A percentile compares a stretch with the other conserved stretches of the same genome.
Evolutionary conservation across 768 basidiomycete species (phyloP).

Genomic region (Rhizopogon sp.): DNA sequence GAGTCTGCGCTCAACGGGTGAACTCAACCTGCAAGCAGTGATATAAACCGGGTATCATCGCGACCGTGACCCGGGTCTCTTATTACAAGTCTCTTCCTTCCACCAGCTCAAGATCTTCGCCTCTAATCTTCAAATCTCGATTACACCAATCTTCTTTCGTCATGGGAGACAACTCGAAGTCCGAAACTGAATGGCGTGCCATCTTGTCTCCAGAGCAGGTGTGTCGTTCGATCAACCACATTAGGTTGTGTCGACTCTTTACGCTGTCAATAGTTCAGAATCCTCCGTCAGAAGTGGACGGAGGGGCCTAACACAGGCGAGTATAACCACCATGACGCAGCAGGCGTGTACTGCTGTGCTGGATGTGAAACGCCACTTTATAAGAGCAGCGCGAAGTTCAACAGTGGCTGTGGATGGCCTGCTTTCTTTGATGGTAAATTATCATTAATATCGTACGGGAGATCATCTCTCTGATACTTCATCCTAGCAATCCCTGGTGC

Average conservation of each 20-base stretch:
- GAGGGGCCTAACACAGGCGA: constrained; percentile 74
- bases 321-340: constrained; percentile 62
- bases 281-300: constrained; percentile 85
- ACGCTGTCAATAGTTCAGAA: constrained; percentile 56
- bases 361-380: constrained; percentile 83
- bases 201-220: constrained; percentile 81
- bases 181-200: constrained; percentile 82
- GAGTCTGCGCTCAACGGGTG: too few species aligned
- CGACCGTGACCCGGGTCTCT: too few species aligned
- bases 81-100: background rate
- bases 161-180: constrained; percentile 32
- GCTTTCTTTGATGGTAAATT: constrained; percentile 85
- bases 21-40: too few species aligned
- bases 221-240: constrained; percentile 12
- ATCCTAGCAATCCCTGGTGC: constrained; percentile 81
- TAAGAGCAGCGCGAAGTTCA: constrained; percentile 86
- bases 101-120: background rate
- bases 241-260: background rate
- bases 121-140: background rate
- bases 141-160: background rate
- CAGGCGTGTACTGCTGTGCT: constrained; percentile 74
- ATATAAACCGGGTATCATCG: too few species aligned
- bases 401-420: constrained; percentile 96
- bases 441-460: background rate
- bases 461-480: background rate